A percentile compares a stretch with the other conserved stretches of the same genome.
Conservation (phyloP, 176 grass and related monocot species). For the Pharus latifolius region DNA sequence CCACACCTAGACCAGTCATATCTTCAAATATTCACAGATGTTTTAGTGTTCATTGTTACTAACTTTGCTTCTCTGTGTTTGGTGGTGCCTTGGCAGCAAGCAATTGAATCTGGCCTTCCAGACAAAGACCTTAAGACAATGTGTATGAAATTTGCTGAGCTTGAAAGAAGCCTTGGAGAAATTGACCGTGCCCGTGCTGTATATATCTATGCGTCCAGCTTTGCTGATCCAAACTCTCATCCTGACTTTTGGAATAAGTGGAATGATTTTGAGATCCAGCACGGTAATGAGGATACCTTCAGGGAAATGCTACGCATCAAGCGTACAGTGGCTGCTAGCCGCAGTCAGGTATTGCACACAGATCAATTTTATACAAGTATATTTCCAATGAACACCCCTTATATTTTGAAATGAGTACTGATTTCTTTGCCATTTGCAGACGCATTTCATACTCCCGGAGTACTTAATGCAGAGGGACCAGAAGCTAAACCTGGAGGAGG, state of each 20-base stretch:
- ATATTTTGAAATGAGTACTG: background rate
- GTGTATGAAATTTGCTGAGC: conserved; percentile 70
- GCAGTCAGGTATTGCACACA: conserved; percentile 54
- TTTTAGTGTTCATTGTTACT: background rate
- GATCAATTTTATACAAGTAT: background rate
- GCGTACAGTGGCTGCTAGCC: conserved; percentile 70
- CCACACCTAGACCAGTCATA: background rate
- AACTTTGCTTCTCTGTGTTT: conserved; percentile 1
- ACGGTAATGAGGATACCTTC: conserved; percentile 91
- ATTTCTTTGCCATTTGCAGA: conserved; percentile 37
- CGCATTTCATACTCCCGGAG: conserved; percentile 84
- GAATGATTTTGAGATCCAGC: conserved; percentile 97
- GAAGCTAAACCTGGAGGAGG: conserved; percentile 78
- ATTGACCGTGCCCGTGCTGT: conserved; percentile 86
- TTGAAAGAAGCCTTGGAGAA: conserved; percentile 93
- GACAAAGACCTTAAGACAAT: conserved; percentile 66
- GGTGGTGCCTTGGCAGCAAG: conserved; percentile 42
- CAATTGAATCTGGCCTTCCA: conserved; percentile 62
- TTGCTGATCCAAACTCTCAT: conserved; percentile 74
- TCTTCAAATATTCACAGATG: background rate
- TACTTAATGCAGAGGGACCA: conserved; percentile 89
- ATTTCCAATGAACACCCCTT: background rate
- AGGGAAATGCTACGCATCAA: conserved; percentile 93
- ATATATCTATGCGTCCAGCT: conserved; percentile 70
- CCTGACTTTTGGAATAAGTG: conserved; percentile 92